Conservation (phyloP, 768 basidiomycete species). For the Boletus patriciae region DNA sequence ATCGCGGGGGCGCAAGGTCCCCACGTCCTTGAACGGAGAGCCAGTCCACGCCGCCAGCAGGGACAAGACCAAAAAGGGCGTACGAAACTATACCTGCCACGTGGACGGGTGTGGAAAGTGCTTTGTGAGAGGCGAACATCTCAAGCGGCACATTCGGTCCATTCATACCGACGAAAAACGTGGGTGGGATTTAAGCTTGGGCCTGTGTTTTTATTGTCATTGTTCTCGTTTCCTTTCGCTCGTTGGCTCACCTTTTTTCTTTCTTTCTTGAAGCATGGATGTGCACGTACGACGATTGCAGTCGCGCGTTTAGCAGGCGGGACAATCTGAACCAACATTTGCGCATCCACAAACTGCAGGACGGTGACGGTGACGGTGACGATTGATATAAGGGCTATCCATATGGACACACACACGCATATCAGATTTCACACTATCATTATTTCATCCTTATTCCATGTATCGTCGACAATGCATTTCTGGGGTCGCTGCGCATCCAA, state of each 20-base stretch:
- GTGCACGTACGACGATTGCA: constrained; percentile 61
- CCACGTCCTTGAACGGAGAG: constrained; percentile 35
- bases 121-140: constrained; percentile 76
- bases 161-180: constrained; percentile 86
- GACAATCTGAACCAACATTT: constrained; percentile 81
- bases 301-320: constrained; percentile 67
- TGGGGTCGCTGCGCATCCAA: neutral
- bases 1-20: constrained; percentile 49
- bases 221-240: neutral
- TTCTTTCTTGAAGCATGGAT: constrained; percentile 25
- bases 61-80: constrained; percentile 35
- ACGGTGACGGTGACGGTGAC: constrained; percentile 3
- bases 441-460: constrained; percentile 23
- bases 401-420: neutral
- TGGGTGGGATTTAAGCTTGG: constrained; percentile 39
- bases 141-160: constrained; percentile 77
- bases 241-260: neutral
- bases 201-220: neutral
- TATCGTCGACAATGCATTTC: constrained; percentile 8
- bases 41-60: constrained; percentile 24
- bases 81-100: constrained; percentile 60
- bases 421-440: constrained; percentile 9
- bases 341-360: constrained; percentile 49
- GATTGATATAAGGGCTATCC: constrained; percentile 1
- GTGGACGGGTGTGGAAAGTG: constrained; percentile 76